A percentile compares a stretch with the other conserved stretches of the same genome.
Evolutionary conservation across 768 basidiomycete genomes (phyloP).

Genomic region (Trametes cingulata): DNA sequence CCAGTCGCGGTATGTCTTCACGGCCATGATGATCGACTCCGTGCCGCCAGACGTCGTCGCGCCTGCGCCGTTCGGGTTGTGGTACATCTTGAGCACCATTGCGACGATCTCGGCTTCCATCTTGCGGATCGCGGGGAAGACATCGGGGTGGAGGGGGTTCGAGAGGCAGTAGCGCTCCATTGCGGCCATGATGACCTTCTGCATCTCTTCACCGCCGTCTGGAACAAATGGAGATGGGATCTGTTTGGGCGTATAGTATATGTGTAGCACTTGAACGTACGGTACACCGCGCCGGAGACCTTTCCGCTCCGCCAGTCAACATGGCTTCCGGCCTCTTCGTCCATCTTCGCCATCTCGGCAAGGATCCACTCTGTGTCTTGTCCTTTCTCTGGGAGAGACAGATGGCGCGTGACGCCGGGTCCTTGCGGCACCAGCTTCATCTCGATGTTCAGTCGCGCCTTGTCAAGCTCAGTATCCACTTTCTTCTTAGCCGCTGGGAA

Average conservation of each 20-base stretch:
- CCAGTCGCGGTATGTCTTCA: constrained; percentile 95
- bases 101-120: constrained; percentile 97
- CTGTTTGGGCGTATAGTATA: background rate
- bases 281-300: constrained; percentile 84
- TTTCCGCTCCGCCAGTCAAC: constrained; percentile 70
- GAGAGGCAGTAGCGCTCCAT: constrained; percentile 82
- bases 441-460: constrained; percentile 67
- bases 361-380: constrained; percentile 71
- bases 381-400: constrained; percentile 65
- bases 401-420: constrained; percentile 60
- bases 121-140: constrained; percentile 90
- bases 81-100: constrained; percentile 84
- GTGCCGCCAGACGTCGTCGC: constrained; percentile 95
- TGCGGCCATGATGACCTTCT: constrained; percentile 76
- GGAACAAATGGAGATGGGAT: background rate
- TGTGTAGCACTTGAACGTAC: constrained; percentile 42
- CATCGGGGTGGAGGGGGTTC: constrained; percentile 90
- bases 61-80: constrained; percentile 83
- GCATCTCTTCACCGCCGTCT: constrained; percentile 86
- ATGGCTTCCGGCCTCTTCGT: constrained; percentile 48
- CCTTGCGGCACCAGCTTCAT: constrained; percentile 66
- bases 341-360: constrained; percentile 80
- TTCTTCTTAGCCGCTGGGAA: constrained; percentile 61
- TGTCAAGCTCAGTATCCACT: constrained; percentile 62
- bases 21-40: constrained; percentile 93